These are phyloP conservation scores for Aspergillus kassunensis DNA, from an alignment of 495 filamentous ascomycete genomes.

Conservation along the genomic window DNA sequence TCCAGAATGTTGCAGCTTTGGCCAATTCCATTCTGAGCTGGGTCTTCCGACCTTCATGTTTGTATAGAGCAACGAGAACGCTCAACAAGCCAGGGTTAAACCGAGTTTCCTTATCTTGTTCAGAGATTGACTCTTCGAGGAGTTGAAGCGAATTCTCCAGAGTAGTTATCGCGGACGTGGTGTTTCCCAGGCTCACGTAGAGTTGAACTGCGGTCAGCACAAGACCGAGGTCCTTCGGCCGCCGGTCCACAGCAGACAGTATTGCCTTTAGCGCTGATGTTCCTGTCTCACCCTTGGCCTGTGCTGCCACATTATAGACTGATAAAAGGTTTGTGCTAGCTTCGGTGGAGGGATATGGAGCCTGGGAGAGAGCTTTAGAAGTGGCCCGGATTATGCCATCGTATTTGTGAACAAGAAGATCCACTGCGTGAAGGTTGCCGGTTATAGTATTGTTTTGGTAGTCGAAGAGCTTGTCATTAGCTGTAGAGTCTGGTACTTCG, in stretches of 20 bases:
- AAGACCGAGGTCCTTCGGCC: constrained; percentile 80
- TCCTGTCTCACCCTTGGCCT: constrained; percentile 58
- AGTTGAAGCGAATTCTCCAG: constrained; percentile 70
- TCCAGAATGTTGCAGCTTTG: constrained; percentile 83
- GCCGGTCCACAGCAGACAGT: constrained; percentile 66
- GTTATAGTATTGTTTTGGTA: constrained; percentile 67
- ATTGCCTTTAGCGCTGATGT: constrained; percentile 70
- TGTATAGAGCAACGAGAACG: constrained; percentile 78
- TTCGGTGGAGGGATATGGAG: constrained; percentile 52
- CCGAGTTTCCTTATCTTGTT: constrained; percentile 62
- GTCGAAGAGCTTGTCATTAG: constrained; percentile 70
- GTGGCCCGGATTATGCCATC: constrained; percentile 67
- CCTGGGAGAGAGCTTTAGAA: constrained; percentile 50
- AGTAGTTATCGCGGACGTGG: constrained; percentile 66
- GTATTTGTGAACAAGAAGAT: constrained; percentile 77
- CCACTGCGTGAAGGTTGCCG: constrained; percentile 65
- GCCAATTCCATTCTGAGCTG: constrained; percentile 68
- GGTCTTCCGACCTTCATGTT: constrained; percentile 68
- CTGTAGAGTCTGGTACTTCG: constrained; percentile 50
- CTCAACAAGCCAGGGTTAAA: constrained; percentile 84
- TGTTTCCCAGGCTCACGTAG: constrained; percentile 71
- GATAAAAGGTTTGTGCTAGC: constrained; percentile 60
- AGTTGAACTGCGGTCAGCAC: constrained; percentile 81
- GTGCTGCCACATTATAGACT: constrained; percentile 77
- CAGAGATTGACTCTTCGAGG: constrained; percentile 63